Base-by-base conservation (phyloP, 768 basidiomycete species). In the Suillus variegatus region DNA sequence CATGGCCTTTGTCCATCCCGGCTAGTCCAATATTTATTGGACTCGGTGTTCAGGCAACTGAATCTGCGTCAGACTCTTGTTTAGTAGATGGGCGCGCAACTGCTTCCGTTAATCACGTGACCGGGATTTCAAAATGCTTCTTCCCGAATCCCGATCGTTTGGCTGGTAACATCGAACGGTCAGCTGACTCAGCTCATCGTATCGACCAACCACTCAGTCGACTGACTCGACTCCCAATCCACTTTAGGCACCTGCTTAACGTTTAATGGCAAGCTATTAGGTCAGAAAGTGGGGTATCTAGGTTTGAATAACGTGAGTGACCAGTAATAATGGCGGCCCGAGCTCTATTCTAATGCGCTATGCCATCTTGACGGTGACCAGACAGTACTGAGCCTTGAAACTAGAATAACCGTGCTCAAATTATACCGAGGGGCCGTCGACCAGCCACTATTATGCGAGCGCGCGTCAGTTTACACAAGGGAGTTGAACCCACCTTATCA, bases 1-100 rank as follows among this genome's bases (percentile, higher is more conserved):
- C 68, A 32, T 73, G 73, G 43, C 70, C 67, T 64, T 74, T 66
- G 54, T 81, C 80, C 80, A 81, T 79, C 22, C 54, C 35, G 3
- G 35, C 32, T 55, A 35, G 54, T 36, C 32, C 35, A 55, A 13
- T n/a, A 13, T 20, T 36, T 55, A n/a, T 36, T 35, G 54, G 54
- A 35, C 20, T 55, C 6, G 18, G 65, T 60, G 60, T 32, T 67
- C 43, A 43, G 64, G 58, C 52, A 28, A 22, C 57, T 41, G 25
- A 58, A 58, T 41, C 38, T 58, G 40, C 25, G 56, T 58, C 8
- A 22, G 36, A 10, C 36, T 38, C 36, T n/a, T 22, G 12, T 56
- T 35, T 14, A 25, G 49, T 51, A n/a, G n/a, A 56, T 38, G n/a
- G n/a, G n/a, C 55, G 55, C 6, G 12, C 55, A 36, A 56, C 12